Evolutionary conservation across 306 rosid genomes (phyloP), one percentile per base, ranked within the genome.

Genomic region (Begonia masoniana): DNA sequence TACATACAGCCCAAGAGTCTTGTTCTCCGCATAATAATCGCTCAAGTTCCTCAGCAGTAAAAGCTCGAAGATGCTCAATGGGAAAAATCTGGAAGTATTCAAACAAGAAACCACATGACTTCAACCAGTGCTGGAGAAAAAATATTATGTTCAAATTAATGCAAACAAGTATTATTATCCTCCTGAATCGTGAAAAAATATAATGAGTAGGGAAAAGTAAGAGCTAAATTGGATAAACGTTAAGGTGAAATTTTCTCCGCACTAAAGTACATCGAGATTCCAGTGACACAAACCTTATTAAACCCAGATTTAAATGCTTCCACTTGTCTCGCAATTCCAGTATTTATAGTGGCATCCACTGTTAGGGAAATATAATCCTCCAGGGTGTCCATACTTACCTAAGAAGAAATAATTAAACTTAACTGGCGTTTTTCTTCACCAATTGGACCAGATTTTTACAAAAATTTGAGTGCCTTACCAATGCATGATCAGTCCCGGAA

Each of bases 281-380:
- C 16, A 42, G 10, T 0, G 61, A 54, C 16, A 54, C 67, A 56
- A 9, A 92, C 99, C 99, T 82, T 87, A 62, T 87, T 77, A 63
- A 92, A 82, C 50, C 99, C 99, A 57, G 88, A 81, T 62, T 77
- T 83, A 63, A 92, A 92, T 36, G 95, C 96, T 70, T 86, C 96
- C 64, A 83, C 76, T 76, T 92, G 99, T 78, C 89, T 79, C 15
- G 76, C 70, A 72, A 92, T 72, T 74, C 99, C 99, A 54, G 82
- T 56, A 49, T 50, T 68, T 73, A 92, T 52, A 47, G 95, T 87
- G 65, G 95, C 83, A 72, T 92, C 93, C 11, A 64, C 78, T 47
- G 82, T 56, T 50, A 74, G 82, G 45, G 80, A 71, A 66, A 92
- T 78, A 61, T 83, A 92, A 47, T 77, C 85, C 60, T 79, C 96